Conservation (phyloP, 805 yeast genomes). For the Pichia deserticola region DNA sequence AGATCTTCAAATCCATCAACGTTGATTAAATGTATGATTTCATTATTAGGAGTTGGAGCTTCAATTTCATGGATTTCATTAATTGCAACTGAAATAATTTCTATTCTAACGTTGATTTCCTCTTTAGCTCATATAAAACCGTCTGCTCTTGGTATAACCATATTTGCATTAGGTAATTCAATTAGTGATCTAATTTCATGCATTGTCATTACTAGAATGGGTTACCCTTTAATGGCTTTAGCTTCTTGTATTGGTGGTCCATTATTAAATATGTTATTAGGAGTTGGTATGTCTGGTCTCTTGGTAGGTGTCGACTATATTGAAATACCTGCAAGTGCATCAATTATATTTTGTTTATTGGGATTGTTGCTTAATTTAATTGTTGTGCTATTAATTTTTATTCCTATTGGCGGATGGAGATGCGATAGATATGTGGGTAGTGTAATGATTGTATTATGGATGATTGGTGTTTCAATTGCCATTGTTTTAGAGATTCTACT, state of each 20-base stretch:
- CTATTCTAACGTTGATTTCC: constrained; percentile 54
- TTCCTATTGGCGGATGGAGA: constrained; percentile 37
- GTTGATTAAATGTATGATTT: constrained; percentile 18
- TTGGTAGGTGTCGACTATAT: constrained; percentile 28
- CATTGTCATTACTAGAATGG: constrained; percentile 69
- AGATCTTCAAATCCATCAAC: constrained; percentile 16
- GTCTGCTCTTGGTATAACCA: constrained; percentile 76
- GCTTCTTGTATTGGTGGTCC: constrained; percentile 97
- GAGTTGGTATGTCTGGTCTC: constrained; percentile 72
- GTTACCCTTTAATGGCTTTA: constrained; percentile 84
- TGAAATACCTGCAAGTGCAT: constrained; percentile 27
- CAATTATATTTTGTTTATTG: constrained; percentile 35
- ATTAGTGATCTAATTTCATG: constrained; percentile 85
- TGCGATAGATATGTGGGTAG: constrained; percentile 34
- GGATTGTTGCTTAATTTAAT: constrained; percentile 34
- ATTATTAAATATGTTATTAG: constrained; percentile 64
- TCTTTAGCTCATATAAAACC: constrained; percentile 57
- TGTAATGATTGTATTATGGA: constrained; percentile 35
- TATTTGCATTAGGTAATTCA: constrained; percentile 90
- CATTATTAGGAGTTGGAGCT: constrained; percentile 55
- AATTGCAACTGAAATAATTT: constrained; percentile 65
- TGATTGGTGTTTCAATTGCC: constrained; percentile 30
- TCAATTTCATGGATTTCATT: constrained; percentile 64
- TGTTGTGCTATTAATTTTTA: constrained; percentile 28
- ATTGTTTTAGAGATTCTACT: constrained; percentile 20